Evolutionary conservation across 495 filamentous ascomycete species (phyloP).

Genomic region (Penicillium angulare): DNA sequence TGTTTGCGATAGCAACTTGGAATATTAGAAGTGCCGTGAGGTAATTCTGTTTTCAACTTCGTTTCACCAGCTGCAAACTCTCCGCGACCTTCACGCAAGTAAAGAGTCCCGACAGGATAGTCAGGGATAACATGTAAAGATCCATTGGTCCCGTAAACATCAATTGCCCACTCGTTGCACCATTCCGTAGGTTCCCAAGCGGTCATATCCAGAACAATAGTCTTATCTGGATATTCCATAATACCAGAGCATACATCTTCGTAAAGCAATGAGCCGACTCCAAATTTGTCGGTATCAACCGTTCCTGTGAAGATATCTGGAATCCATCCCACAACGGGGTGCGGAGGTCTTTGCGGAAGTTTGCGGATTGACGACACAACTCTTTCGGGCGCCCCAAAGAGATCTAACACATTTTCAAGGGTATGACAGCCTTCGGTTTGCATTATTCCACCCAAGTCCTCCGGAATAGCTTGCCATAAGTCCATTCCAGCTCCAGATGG

Average conservation of each 20-base stretch:
- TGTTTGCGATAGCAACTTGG: slow-evolving; percentile 13
- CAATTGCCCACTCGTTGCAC: slow-evolving; percentile 19
- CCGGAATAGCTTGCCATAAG: not conserved
- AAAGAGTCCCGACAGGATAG: slow-evolving; percentile 11
- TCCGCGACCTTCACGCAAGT: slow-evolving; percentile 5
- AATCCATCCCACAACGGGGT: not conserved
- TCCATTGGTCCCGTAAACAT: slow-evolving; percentile 16
- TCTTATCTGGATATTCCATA: not conserved
- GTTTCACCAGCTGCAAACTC: slow-evolving; percentile 14
- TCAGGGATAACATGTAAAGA: slow-evolving; percentile 15
- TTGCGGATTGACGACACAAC: not conserved
- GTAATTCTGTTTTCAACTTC: slow-evolving; percentile 11
- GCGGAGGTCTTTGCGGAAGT: not conserved
- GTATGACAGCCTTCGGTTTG: slow-evolving; percentile 1
- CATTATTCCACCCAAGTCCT: not conserved
- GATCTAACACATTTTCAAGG: not conserved
- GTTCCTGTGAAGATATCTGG: not conserved
- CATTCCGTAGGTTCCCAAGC: slow-evolving; percentile 13
- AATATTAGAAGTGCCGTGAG: slow-evolving; percentile 14
- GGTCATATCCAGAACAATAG: not conserved
- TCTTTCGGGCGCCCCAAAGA: not conserved
- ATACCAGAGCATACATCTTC: not conserved
- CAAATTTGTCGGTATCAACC: not conserved
- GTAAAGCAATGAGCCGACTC: not conserved
- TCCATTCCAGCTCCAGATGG: not conserved